Percentiles rank a stretch among this genome's conserved stretches.
Evolutionary conservation across 768 basidiomycete species (phyloP).

Genomic region (Hydnum rufescens): DNA sequence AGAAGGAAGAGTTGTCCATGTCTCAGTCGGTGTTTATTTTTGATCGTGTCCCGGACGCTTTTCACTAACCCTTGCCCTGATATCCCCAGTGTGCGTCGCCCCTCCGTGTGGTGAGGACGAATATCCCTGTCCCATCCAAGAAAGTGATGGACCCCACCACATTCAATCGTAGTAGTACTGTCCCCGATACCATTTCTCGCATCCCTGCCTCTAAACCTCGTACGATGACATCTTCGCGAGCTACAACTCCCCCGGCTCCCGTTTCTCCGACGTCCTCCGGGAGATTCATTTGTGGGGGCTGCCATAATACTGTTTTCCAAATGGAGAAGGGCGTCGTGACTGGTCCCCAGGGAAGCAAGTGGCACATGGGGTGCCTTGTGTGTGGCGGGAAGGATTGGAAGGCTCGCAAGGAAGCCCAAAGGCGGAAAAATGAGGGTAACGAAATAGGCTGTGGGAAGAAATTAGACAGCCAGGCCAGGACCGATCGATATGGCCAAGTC

Average conservation of each 20-base stretch:
- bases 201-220: neutral
- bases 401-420: slow-evolving; percentile 1
- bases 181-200: slow-evolving; percentile 13
- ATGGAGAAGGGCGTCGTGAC: slow-evolving; percentile 79
- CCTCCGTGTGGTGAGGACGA: slow-evolving; percentile 4
- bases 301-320: slow-evolving; percentile 46
- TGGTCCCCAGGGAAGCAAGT: slow-evolving; percentile 61
- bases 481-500: slow-evolving; percentile 42
- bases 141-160: neutral
- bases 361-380: slow-evolving; percentile 60
- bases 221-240: neutral
- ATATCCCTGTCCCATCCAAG: slow-evolving; percentile 3
- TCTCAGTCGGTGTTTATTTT: slow-evolving; percentile 25
- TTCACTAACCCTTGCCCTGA: neutral
- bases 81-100: neutral
- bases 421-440: slow-evolving; percentile 32
- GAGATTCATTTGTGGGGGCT: slow-evolving; percentile 41
- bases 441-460: slow-evolving; percentile 62
- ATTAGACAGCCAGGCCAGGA: slow-evolving; percentile 65
- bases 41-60: neutral
- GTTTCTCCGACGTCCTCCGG: slow-evolving; percentile 14
- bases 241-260: neutral
- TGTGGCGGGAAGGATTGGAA: slow-evolving; percentile 36
- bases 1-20: slow-evolving; percentile 45
- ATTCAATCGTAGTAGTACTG: neutral